These are phyloP conservation scores for Pseudocercospora ulei DNA, from an alignment of 2,329 filamentous ascomycete species.

Conservation along the genomic window DNA sequence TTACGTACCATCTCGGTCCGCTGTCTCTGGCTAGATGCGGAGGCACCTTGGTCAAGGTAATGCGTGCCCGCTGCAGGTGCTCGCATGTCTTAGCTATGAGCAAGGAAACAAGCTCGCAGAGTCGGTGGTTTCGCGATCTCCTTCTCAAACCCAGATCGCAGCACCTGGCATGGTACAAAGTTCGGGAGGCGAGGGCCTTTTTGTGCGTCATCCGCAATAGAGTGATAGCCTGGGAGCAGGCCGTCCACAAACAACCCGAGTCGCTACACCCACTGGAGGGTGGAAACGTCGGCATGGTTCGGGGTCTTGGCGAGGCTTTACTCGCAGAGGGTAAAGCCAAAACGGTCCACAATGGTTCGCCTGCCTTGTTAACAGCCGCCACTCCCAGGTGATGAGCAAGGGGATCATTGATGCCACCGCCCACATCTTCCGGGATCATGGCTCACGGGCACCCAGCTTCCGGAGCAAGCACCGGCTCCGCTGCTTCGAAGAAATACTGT, in stretches of 20 bases:
- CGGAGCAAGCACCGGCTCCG: too few species aligned
- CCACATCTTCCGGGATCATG: neutral
- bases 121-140: neutral
- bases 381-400: too few species aligned
- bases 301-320: neutral
- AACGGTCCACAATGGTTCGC: too few species aligned
- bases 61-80: neutral
- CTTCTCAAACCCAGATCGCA: slow-evolving; percentile 1
- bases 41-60: neutral
- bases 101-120: neutral
- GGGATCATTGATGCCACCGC: neutral
- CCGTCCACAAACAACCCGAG: slow-evolving; percentile 2
- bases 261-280: neutral
- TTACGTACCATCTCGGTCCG: neutral
- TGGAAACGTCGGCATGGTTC: neutral
- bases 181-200: neutral
- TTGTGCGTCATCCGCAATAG: neutral
- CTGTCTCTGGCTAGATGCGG: neutral
- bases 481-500: too few species aligned
- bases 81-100: neutral
- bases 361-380: too few species aligned
- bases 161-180: neutral
- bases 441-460: neutral
- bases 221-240: neutral
- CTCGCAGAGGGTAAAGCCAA: neutral